phyloP scores from a whole-genome alignment of 192 early-diverging fungal genomes.

The Lobulomyces angularis region DNA sequence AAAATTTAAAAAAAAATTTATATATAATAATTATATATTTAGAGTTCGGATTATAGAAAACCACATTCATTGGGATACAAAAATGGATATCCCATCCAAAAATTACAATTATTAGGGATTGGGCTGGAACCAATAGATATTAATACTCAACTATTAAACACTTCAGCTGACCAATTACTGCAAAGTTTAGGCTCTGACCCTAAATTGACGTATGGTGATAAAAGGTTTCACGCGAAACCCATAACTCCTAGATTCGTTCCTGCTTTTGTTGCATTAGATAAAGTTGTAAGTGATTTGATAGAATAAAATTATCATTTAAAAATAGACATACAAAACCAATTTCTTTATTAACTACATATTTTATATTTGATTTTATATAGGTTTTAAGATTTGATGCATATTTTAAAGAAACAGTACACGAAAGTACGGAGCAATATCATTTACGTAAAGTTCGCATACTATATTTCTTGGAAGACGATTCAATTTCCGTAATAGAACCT shows the following conservation, averaged over 20 bases:
- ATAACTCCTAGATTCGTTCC: conserved; percentile 29
- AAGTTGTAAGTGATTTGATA: conserved; percentile 32
- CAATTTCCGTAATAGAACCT: conserved; percentile 51
- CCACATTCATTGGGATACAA: conserved; percentile 39
- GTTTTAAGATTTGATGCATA: conserved; percentile 49
- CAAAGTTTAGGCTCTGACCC: conserved; percentile 19
- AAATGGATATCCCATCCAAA: conserved; percentile 41
- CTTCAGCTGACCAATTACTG: conserved; percentile 22
- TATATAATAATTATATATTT: neutral
- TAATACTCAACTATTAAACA: neutral
- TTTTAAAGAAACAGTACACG: conserved; percentile 52
- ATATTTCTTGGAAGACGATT: conserved; percentile 53
- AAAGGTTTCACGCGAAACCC: conserved; percentile 11
- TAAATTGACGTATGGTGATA: conserved; percentile 32
- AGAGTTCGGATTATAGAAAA: conserved; percentile 27
- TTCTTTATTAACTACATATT: neutral
- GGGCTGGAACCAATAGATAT: conserved; percentile 19
- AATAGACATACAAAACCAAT: too few relatives aligned
- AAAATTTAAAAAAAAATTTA: too few relatives aligned
- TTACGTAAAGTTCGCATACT: conserved; percentile 42
- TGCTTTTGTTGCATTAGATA: conserved; percentile 48
- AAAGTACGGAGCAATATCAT: conserved; percentile 47
- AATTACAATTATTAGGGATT: conserved; percentile 17
- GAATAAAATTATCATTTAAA: too few relatives aligned
- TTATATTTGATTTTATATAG: conserved; percentile 9